Percentiles rank a stretch among this genome's conserved stretches.
Evolutionary conservation across 345 rosid genomes (phyloP).

Genomic region (Populus tremula): DNA sequence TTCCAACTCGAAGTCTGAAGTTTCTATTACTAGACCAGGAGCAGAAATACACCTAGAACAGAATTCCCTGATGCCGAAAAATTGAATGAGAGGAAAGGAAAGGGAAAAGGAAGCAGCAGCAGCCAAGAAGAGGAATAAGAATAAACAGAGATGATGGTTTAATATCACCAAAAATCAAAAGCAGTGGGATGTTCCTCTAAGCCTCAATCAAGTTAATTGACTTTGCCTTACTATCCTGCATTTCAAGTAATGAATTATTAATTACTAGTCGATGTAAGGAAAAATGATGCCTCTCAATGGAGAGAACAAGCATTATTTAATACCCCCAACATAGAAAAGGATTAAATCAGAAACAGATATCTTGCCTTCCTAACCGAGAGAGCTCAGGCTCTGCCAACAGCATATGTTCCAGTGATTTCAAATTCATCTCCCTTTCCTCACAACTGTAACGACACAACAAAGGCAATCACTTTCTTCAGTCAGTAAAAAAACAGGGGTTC

Average conservation of each 20-base stretch:
- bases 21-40: neutral
- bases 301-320: neutral
- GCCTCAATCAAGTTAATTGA: neutral
- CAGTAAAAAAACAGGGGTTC: neutral
- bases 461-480: neutral
- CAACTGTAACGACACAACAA: constrained; percentile 21
- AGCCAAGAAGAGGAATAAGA: neutral
- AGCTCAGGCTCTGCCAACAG: constrained; percentile 84
- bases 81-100: neutral
- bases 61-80: neutral
- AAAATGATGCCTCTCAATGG: neutral
- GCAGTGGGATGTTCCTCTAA: neutral
- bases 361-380: constrained; percentile 78
- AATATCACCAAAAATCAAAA: neutral
- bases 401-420: constrained; percentile 61
- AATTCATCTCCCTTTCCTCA: constrained; percentile 42
- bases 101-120: neutral
- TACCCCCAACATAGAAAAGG: neutral
- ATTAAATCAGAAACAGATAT: neutral
- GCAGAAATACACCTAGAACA: neutral
- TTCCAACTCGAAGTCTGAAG: no score
- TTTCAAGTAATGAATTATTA: neutral
- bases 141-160: neutral
- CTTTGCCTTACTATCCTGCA: constrained; percentile 18
- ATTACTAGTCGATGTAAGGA: neutral